Base-by-base conservation (phyloP, 192 early-diverging fungal species). In the Coemansia sp. region DNA sequence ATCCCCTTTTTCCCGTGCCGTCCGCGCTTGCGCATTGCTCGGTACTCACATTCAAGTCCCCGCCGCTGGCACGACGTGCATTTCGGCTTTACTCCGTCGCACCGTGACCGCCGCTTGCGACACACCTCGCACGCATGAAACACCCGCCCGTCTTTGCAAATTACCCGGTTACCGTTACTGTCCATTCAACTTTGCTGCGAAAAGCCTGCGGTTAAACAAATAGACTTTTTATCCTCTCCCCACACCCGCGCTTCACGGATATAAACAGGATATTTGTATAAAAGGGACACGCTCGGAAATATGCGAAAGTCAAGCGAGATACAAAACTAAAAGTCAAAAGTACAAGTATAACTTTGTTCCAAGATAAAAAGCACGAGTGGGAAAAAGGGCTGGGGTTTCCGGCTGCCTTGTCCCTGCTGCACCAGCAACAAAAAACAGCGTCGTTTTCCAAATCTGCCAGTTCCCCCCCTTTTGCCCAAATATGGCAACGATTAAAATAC, bases 41-140 rank as follows among this genome's bases (percentile, higher is more conserved):
- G 60, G 65, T 80, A 80, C 55, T 80, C 68, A 68, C 77, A 80
- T 48, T 62, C 62, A 8, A 80, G 54, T 14, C 77, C 77, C 10
- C 77, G 68, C 5, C 62, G 69, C 37, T 51, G 39, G 13, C 77
- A 80, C 16, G 77, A 70, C 24, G 71, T 80, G 59, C 77, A 80
- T 61, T 73, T 50, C 4, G 77, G 77, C 47, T 52, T 43, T 24
- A 39, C 53, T 0, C 77, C 77, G 51, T 80, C 77, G 43, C 77
- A 80, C 3, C 77, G 64, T 2, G 71, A 80, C 64, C 77, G 43
- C 10, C 72, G 54, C 39, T 71, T 80, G 39, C 77, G 71, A 27
- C 77, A 80, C 29, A 80, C 62, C 18, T 80, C 77, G 62, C 77
- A 80, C 16, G 77, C 77, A 38, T 80, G 77, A 59, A 80, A 80